Evolutionary conservation across 345 rosid species (phyloP).

Genomic region (Citrus glauca): DNA sequence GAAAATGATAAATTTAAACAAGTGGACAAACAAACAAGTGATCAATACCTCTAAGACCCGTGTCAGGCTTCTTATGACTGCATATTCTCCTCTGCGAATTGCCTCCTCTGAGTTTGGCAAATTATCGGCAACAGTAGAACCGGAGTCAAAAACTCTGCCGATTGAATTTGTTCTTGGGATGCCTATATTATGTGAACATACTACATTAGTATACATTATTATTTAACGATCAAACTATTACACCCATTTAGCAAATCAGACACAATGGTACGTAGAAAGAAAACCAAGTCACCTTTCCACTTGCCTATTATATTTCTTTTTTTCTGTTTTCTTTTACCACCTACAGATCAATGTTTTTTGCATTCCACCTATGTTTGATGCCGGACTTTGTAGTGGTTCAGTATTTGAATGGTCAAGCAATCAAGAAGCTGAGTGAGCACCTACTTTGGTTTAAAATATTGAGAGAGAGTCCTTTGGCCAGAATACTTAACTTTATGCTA

Average conservation of each 20-base stretch:
- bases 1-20: conserved; percentile 16
- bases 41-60: conserved; percentile 86
- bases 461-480: background rate
- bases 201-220: background rate
- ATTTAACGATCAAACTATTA: background rate
- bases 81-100: conserved; percentile 88
- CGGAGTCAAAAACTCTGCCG: conserved; percentile 71
- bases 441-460: background rate
- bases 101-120: conserved; percentile 91
- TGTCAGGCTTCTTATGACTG: conserved; percentile 85
- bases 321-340: background rate
- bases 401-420: background rate
- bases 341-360: background rate
- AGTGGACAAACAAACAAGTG: conserved; percentile 8
- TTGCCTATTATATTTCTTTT: background rate
- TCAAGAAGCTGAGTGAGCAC: background rate
- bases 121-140: conserved; percentile 53
- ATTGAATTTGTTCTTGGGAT: conserved; percentile 77
- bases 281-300: background rate
- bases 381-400: background rate
- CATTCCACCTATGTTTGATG: background rate
- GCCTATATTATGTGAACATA: conserved; percentile 38
- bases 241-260: background rate
- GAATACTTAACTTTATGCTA: background rate
- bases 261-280: background rate